Evolutionary conservation across 2,329 filamentous ascomycete genomes (phyloP).

Genomic region (Colletotrichum melonis): DNA sequence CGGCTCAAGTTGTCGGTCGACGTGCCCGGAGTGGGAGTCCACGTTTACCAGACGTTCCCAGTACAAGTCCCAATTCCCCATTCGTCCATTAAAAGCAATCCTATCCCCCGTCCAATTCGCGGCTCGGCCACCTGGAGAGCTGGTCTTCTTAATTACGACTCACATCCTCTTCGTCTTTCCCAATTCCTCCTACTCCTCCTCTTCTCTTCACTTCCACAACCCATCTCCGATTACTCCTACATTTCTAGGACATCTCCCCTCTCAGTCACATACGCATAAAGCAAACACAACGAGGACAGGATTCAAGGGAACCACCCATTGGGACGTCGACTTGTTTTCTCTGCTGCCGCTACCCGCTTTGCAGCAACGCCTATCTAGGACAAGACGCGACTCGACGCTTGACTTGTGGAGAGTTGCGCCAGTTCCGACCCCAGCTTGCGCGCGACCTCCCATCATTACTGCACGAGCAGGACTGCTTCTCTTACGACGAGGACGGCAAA

Average conservation of each 20-base stretch:
- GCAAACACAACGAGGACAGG: not conserved
- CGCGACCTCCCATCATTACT: constrained; percentile 13
- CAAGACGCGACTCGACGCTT: constrained; percentile 25
- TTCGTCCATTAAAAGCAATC: constrained; percentile 35
- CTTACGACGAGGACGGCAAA: constrained; percentile 24
- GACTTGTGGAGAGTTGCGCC: constrained; percentile 31
- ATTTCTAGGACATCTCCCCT: not conserved
- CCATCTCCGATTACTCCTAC: not conserved
- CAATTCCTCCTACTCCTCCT: not conserved
- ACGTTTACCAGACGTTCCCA: constrained; percentile 8
- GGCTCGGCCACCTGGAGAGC: constrained; percentile 22
- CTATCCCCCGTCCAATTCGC: constrained; percentile 32
- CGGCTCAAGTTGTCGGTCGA: constrained; percentile 7
- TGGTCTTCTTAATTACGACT: constrained; percentile 32
- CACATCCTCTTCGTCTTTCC: constrained; percentile 10
- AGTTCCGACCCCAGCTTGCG: constrained; percentile 16
- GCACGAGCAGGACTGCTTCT: constrained; percentile 20
- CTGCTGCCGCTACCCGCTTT: constrained; percentile 29
- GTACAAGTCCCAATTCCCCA: constrained; percentile 24
- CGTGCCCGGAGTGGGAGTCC: too few species aligned
- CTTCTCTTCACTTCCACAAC: constrained; percentile 10
- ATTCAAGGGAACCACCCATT: not conserved
- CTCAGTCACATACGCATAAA: not conserved
- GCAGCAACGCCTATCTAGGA: constrained; percentile 15
- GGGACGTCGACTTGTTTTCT: not conserved